Base-by-base conservation (phyloP, 1,284 basidiomycete genomes). In the Cryptococcus neoformans region DNA sequence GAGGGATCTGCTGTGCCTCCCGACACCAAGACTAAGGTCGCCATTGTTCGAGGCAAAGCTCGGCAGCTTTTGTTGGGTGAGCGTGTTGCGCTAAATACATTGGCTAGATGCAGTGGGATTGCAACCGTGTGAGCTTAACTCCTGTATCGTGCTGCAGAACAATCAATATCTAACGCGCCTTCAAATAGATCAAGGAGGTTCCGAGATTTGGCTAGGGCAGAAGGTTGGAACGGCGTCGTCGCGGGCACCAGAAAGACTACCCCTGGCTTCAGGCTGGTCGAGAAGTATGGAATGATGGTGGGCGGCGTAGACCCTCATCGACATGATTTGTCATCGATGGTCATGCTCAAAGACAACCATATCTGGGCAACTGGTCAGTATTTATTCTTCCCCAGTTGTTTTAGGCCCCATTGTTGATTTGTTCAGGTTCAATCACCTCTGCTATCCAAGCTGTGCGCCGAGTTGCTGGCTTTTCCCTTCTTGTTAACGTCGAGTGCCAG, bases 301-400 rank as follows among this genome's bases (percentile, higher is more conserved):
- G 95, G 96, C 34, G 96, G 95, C 4, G 89, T 98, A 63, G 96
- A 99, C 76, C 82, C 90, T 16, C 96, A 99, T 80, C 84, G 96
- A n/a, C 89, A 97, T 70, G 94, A 98, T 78, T 82, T 99, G 38
- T 93, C 90, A 41, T 92, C 89, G 74, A 99, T 99, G 95, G 95
- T 99, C 72, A 99, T 99, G 95, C 85, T 99, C 70, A 99, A 99
- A 79, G 95, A 99, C 73, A 99, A 99, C 75, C 96, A 99, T 73
- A 92, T 99, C 72, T 98, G 93, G 94, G 94, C 92, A 6, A 90
- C 88, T 35, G 92, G 92, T 87, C 66, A 64, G 81, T 44, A 21
- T 21, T 21, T 21, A 21, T 21, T 21, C 21, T 21, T 21, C 21
- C 21, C 21, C 21, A 21, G 21, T 21, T 21, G 21, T 21, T 21